Percentiles rank a stretch among this genome's conserved stretches.
Conservation (phyloP, 2,329 filamentous ascomycete species). For the Venturia effusa region DNA sequence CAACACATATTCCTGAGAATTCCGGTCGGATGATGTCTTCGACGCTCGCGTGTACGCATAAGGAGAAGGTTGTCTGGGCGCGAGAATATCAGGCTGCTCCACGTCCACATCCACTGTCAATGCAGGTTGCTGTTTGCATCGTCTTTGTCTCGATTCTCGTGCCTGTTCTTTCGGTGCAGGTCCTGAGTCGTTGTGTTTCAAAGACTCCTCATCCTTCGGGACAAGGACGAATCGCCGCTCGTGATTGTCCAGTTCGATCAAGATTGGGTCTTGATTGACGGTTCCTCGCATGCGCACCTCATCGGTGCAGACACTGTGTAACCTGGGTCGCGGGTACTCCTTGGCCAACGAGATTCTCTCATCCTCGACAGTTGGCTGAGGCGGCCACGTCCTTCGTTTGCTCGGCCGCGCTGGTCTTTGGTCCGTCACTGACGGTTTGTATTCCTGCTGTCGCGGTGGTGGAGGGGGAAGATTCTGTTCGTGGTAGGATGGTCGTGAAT, state of each 20-base stretch:
- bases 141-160: constrained; percentile 18
- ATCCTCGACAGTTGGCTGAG: constrained; percentile 58
- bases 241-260: constrained; percentile 51
- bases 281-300: constrained; percentile 52
- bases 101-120: constrained; percentile 17
- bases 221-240: constrained; percentile 58
- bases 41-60: constrained; percentile 33
- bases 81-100: constrained; percentile 14
- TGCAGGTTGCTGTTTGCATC: constrained; percentile 10
- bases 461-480: neutral
- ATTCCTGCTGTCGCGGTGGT: neutral
- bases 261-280: constrained; percentile 56
- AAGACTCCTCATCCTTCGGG: constrained; percentile 36
- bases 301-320: constrained; percentile 28
- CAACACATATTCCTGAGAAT: constrained; percentile 32
- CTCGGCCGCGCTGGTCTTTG: neutral
- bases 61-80: constrained; percentile 30
- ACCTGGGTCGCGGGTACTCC: constrained; percentile 39
- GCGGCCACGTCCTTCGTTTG: constrained; percentile 35
- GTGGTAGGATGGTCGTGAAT: neutral
- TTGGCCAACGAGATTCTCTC: constrained; percentile 51
- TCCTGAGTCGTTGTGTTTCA: constrained; percentile 55
- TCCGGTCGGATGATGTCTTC: constrained; percentile 21
- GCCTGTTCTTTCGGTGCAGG: constrained; percentile 13
- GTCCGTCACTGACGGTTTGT: neutral